A percentile compares a stretch with the other conserved stretches of the same genome.
These are phyloP conservation scores for Anthracocystis panici-leucophaei DNA, from an alignment of 1,284 basidiomycete genomes.

Conservation along the genomic window DNA sequence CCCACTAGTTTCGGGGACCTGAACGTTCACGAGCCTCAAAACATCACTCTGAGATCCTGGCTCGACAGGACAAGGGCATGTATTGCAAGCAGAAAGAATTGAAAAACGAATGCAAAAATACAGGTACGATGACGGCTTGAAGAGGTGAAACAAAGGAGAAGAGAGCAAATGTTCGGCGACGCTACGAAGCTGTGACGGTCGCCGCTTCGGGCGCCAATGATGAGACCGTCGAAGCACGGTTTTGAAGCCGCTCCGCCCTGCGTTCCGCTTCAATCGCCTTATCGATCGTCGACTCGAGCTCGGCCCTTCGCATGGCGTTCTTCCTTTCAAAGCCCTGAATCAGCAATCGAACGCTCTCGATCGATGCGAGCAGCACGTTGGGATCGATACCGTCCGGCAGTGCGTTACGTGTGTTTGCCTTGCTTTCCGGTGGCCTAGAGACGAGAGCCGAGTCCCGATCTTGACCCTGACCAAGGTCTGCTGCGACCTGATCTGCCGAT, in stretches of 20 bases:
- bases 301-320: slow-evolving; percentile 47
- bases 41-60: neutral
- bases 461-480: neutral
- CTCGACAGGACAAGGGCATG: neutral
- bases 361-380: slow-evolving; percentile 45
- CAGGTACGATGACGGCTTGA: neutral
- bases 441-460: neutral
- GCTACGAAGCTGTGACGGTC: slow-evolving; percentile 7
- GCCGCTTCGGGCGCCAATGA: slow-evolving; percentile 1
- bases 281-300: slow-evolving; percentile 48
- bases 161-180: too few relatives aligned
- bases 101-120: neutral
- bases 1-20: too few relatives aligned
- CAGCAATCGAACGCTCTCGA: slow-evolving; percentile 49
- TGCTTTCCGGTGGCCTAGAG: neutral
- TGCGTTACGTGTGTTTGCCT: neutral
- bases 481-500: neutral
- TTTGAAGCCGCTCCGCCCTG: slow-evolving; percentile 30
- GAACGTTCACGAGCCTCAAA: neutral
- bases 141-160: too few relatives aligned
- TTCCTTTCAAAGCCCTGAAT: slow-evolving; percentile 51
- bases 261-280: slow-evolving; percentile 40
- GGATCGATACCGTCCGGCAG: slow-evolving; percentile 29
- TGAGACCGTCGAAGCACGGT: slow-evolving; percentile 1
- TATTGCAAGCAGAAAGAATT: slow-evolving; percentile 6